Evolutionary conservation across 768 basidiomycete genomes (phyloP).

Genomic region (Flagelloscypha sp.): DNA sequence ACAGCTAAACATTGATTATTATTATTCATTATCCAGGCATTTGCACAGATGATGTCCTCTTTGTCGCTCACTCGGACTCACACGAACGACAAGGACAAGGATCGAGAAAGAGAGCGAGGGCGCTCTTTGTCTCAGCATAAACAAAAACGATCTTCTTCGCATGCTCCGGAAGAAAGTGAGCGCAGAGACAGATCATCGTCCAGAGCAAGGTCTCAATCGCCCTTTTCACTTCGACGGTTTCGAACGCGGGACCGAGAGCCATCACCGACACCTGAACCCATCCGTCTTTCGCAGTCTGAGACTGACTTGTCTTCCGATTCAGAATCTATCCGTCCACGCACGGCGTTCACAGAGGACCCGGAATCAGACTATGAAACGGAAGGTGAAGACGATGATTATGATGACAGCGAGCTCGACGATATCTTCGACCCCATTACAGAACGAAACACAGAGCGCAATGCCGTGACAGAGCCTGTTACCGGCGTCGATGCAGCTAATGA

Average conservation of each 20-base stretch:
- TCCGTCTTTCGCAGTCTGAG: constrained; percentile 55
- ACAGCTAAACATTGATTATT: too few species aligned
- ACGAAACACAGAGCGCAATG: constrained; percentile 82
- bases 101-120: constrained; percentile 47
- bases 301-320: constrained; percentile 50
- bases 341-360: constrained; percentile 48
- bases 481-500: constrained; percentile 41
- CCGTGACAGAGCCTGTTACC: constrained; percentile 32
- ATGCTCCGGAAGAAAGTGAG: constrained; percentile 33
- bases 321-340: constrained; percentile 44
- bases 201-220: constrained; percentile 71
- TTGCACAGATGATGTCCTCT: constrained; percentile 65
- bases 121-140: constrained; percentile 40
- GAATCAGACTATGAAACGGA: constrained; percentile 53
- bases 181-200: constrained; percentile 24
- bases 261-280: constrained; percentile 48
- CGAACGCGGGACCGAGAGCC: constrained; percentile 48
- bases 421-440: constrained; percentile 75
- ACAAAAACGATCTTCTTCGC: constrained; percentile 41
- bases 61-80: constrained; percentile 52
- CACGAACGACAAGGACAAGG: constrained; percentile 32
- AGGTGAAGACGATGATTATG: constrained; percentile 51
- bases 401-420: constrained; percentile 51
- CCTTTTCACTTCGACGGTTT: constrained; percentile 68
- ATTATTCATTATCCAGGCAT: too few species aligned